phyloP scores from a whole-genome alignment of 2,329 filamentous ascomycete species.

The Trichoderma sp. region DNA sequence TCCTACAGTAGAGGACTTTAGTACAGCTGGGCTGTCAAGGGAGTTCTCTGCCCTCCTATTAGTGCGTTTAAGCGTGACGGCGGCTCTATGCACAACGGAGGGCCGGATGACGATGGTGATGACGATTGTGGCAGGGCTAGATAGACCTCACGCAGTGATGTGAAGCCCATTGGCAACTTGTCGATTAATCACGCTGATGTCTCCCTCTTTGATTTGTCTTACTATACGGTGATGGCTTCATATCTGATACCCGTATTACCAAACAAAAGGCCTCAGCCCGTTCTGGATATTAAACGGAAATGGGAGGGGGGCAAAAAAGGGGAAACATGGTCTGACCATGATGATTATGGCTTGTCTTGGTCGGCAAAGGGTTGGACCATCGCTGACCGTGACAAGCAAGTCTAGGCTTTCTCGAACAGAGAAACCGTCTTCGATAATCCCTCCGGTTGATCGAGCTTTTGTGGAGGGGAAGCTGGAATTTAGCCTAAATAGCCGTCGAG shows the following conservation, averaged over 20 bases:
- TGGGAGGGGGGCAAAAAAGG: neutral
- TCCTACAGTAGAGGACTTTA: neutral
- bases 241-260: neutral
- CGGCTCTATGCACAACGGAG: neutral
- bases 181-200: constrained; percentile 1
- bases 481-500: constrained; percentile 17
- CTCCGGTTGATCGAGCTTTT: constrained; percentile 22
- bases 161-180: neutral
- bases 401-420: neutral
- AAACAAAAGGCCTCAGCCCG: constrained; percentile 6
- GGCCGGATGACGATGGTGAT: neutral
- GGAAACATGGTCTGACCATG: neutral
- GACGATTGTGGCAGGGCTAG: neutral
- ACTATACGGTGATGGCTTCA: no score
- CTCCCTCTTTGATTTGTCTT: neutral
- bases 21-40: neutral
- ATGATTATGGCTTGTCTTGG: no score
- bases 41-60: constrained; percentile 13
- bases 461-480: constrained; percentile 8
- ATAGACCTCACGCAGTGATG: neutral
- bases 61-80: constrained; percentile 13
- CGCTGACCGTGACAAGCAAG: no score
- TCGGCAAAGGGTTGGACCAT: no score
- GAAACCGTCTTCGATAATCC: constrained; percentile 11
- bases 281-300: neutral